Conservation (phyloP, 768 basidiomycete genomes). For the Hysterangium stoloniferum region DNA sequence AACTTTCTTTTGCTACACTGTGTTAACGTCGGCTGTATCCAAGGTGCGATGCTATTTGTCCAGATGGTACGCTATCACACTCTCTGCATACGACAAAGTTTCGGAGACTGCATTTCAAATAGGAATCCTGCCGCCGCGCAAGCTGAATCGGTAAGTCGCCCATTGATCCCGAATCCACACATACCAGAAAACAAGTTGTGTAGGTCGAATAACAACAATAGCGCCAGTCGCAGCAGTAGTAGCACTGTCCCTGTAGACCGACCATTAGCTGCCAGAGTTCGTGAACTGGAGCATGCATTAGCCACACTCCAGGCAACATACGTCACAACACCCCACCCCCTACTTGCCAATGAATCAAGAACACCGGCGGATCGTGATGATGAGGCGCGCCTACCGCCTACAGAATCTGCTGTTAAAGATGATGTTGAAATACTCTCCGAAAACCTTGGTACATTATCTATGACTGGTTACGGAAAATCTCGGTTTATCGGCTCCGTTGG, state of each 20-base stretch:
- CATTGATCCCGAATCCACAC: background rate
- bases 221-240: background rate
- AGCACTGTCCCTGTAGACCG: background rate
- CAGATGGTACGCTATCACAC: slow-evolving; percentile 4
- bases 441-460: slow-evolving; percentile 9
- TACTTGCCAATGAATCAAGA: background rate
- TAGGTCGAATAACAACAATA: background rate
- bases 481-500: slow-evolving; percentile 6
- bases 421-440: background rate
- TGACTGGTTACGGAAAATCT: slow-evolving; percentile 11
- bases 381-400: background rate
- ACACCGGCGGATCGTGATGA: background rate
- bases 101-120: background rate
- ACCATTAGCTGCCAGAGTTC: background rate
- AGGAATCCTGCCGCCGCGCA: background rate
- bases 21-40: background rate
- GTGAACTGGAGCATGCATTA: slow-evolving; percentile 3
- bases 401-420: background rate
- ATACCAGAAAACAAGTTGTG: background rate
- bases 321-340: background rate
- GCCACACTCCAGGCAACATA: background rate
- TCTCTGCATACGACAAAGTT: background rate
- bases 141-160: background rate
- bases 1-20: background rate
- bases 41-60: slow-evolving; percentile 9